Percentiles rank a stretch among this genome's conserved stretches.
These are phyloP conservation scores for Haberlea rhodopensis DNA, from an alignment of 257 asterid species.

Conservation along the genomic window DNA sequence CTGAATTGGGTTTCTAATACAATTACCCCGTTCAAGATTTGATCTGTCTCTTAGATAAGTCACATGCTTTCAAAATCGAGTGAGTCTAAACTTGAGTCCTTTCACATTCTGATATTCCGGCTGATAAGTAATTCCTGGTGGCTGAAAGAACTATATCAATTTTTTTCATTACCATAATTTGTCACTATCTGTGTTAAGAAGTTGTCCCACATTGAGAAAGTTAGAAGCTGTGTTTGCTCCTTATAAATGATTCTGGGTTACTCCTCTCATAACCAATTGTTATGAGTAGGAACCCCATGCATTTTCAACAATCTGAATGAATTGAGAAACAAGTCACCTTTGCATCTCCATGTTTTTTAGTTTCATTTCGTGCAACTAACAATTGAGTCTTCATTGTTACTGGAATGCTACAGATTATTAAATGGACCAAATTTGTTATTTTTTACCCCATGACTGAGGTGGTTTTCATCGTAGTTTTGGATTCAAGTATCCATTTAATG, in stretches of 20 bases:
- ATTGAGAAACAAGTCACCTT: neutral
- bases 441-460: neutral
- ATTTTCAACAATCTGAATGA: too few species aligned
- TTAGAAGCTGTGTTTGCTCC: too few species aligned
- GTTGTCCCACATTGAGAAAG: too few species aligned
- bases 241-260: too few species aligned
- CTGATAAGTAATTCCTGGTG: neutral
- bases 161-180: neutral
- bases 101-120: neutral
- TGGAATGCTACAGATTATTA: neutral
- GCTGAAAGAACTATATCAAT: neutral
- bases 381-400: neutral
- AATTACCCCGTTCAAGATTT: neutral
- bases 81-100: neutral
- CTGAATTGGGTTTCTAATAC: neutral
- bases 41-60: neutral
- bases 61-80: slow-evolving; percentile 18
- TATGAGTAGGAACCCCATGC: too few species aligned
- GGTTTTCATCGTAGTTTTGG: neutral
- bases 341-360: neutral
- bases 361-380: neutral
- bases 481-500: neutral
- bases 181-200: too few species aligned
- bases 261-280: too few species aligned
- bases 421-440: too few species aligned